A percentile compares a stretch with the other conserved stretches of the same genome.
Conservation (phyloP, 306 rosid genomes). For the Vigna reflexopilosa region DNA sequence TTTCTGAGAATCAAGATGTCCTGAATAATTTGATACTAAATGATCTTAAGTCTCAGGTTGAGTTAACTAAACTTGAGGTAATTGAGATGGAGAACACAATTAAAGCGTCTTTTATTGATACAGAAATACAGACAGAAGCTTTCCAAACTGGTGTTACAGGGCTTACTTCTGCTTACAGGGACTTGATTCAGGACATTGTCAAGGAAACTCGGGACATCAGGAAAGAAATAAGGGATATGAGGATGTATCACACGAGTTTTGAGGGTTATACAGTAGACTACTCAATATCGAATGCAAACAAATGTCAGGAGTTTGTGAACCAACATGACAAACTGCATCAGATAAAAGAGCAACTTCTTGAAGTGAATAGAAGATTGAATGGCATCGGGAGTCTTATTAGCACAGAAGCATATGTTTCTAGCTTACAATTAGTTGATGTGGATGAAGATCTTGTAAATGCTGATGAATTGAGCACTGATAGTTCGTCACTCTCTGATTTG, state of each 20-base stretch:
- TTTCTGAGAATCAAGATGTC: slow-evolving; percentile 44
- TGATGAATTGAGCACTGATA: slow-evolving; percentile 66
- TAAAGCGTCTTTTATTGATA: slow-evolving; percentile 49
- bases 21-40: slow-evolving; percentile 49
- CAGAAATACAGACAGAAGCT: slow-evolving; percentile 50
- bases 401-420: slow-evolving; percentile 44
- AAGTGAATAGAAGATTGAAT: slow-evolving; percentile 59
- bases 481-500: slow-evolving; percentile 68
- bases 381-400: slow-evolving; percentile 55
- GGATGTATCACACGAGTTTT: slow-evolving; percentile 47
- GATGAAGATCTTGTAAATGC: slow-evolving; percentile 51
- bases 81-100: slow-evolving; percentile 56
- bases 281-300: slow-evolving; percentile 41
- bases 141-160: slow-evolving; percentile 48
- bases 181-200: slow-evolving; percentile 54
- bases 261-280: slow-evolving; percentile 42
- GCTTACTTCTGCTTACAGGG: slow-evolving; percentile 52
- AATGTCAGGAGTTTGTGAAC: slow-evolving; percentile 44
- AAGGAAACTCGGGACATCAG: slow-evolving; percentile 60
- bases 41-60: slow-evolving; percentile 54
- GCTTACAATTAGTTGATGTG: slow-evolving; percentile 40
- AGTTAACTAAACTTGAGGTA: slow-evolving; percentile 53
- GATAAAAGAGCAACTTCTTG: slow-evolving; percentile 58
- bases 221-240: slow-evolving; percentile 52
- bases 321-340: slow-evolving; percentile 51